A percentile compares a stretch with the other conserved stretches of the same genome.
Evolutionary conservation across 192 early-diverging fungal species (phyloP).

Genomic region (Linderina pennispora): DNA sequence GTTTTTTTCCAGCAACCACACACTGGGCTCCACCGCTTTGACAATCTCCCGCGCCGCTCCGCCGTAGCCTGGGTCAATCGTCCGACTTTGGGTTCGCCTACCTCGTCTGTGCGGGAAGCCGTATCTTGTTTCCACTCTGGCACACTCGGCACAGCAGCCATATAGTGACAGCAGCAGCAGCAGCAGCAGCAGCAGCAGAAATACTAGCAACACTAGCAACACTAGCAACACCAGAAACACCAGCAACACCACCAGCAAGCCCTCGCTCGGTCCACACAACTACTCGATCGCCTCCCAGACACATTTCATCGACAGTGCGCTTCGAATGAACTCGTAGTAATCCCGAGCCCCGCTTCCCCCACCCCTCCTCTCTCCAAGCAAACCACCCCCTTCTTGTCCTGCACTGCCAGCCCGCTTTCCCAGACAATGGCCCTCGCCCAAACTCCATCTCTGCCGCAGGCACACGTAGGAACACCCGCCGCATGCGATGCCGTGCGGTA

Average conservation of each 20-base stretch:
- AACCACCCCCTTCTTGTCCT: background rate
- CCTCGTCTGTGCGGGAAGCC: too few species aligned
- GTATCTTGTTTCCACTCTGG: too few species aligned
- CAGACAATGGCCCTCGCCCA: background rate
- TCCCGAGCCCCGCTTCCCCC: conserved; percentile 1
- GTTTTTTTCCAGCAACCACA: background rate
- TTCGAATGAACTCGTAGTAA: conserved; percentile 14
- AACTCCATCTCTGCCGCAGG: background rate
- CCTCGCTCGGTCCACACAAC: too few species aligned
- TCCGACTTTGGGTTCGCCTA: too few species aligned
- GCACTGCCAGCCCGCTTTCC: background rate
- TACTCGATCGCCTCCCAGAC: too few species aligned
- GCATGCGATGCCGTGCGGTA: too few species aligned
- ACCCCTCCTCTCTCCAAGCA: too few species aligned
- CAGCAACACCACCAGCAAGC: too few species aligned
- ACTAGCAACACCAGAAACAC: background rate
- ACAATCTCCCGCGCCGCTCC: background rate
- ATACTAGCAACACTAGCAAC: background rate
- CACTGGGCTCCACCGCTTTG: too few species aligned
- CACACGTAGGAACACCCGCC: background rate
- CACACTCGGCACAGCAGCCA: background rate
- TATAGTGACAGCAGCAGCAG: background rate
- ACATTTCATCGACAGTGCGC: too few species aligned
- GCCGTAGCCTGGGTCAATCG: background rate
- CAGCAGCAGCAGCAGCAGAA: too few species aligned